Base-by-base conservation (phyloP, 2,329 filamentous ascomycete species). In the Paecilomyces fulvus region DNA sequence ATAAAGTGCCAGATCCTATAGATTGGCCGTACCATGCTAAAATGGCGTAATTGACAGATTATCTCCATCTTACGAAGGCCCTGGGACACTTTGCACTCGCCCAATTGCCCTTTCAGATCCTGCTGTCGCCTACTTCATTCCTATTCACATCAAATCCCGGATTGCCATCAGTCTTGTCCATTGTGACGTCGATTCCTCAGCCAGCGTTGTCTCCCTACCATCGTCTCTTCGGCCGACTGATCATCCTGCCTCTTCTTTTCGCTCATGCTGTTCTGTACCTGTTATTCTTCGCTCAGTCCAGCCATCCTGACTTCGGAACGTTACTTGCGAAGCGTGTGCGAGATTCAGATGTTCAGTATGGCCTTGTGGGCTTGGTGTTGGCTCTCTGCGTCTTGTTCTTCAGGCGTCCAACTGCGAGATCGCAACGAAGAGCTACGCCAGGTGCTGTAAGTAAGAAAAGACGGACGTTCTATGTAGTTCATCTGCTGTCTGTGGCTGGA, bases 51-150 rank as follows among this genome's bases (percentile, higher is more conserved):
- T 43, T 21, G 14, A 30, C 61, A 84, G 83, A 86, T 67, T 86
- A 85, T 56, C 73, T 85, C 30, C 83, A 86, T 66, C 70, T 86
- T 23, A 85, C 83, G 23, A 85, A 84, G 69, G 78, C 83, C 4
- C 76, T 86, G 54, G 83, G 80, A 17, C 81, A 82, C 51, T 75
- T 85, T 52, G 81, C 75, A 21, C 75, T 82, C 5, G 84, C 83
- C 8, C 83, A 86, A 61, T 66, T 83, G 1, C 83, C 83, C 1
- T 66, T 85, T 2, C 82, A 85, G 55, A 82, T 84, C 56, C 73
- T 85, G 6, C 76, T 86, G 57, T 70, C 75, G 6, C 68, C 74
- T 4, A 70, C 63, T 21, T 66, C 68, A 30, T 71, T 73, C 49
- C 60, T 70, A 31, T 66, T 62, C 28, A 71, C 79, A 14, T 72